Evolutionary conservation across 805 yeast genomes (phyloP).

Genomic region (Candida khao-thaluensis): DNA sequence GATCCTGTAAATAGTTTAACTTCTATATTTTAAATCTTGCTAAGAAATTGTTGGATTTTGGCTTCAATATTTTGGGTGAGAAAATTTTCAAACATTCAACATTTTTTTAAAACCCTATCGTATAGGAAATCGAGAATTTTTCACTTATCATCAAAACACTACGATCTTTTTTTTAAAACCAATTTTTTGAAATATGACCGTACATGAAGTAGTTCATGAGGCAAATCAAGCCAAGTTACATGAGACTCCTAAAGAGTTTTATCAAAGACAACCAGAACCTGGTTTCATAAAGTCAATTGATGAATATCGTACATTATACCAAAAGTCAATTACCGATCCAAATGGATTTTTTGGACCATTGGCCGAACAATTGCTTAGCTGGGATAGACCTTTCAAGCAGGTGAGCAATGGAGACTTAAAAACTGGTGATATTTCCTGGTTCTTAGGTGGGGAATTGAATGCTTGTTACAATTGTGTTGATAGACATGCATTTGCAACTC

Average conservation of each 20-base stretch:
- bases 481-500: conserved; percentile 70
- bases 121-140: conserved; percentile 4
- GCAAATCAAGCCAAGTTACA: conserved; percentile 51
- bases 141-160: not conserved
- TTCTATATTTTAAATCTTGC: not conserved
- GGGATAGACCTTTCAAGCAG: conserved; percentile 76
- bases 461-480: conserved; percentile 83
- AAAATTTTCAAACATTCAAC: conserved; percentile 6
- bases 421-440: conserved; percentile 63
- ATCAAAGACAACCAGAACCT: conserved; percentile 55
- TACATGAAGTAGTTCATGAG: conserved; percentile 47
- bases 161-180: not conserved
- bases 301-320: conserved; percentile 68
- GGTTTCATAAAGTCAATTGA: conserved; percentile 63
- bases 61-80: conserved; percentile 8
- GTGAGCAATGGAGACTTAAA: conserved; percentile 65
- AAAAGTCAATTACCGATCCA: conserved; percentile 77
- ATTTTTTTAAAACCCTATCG: conserved; percentile 2
- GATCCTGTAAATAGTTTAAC: not conserved
- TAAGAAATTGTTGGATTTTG: conserved; percentile 8
- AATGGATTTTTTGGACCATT: conserved; percentile 73
- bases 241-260: conserved; percentile 56
- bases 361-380: conserved; percentile 69
- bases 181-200: conserved; percentile 3
- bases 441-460: conserved; percentile 73